Percentiles rank a stretch among this genome's conserved stretches.
Evolutionary conservation across 768 basidiomycete genomes (phyloP).

Genomic region (Hysterangium stoloniferum): DNA sequence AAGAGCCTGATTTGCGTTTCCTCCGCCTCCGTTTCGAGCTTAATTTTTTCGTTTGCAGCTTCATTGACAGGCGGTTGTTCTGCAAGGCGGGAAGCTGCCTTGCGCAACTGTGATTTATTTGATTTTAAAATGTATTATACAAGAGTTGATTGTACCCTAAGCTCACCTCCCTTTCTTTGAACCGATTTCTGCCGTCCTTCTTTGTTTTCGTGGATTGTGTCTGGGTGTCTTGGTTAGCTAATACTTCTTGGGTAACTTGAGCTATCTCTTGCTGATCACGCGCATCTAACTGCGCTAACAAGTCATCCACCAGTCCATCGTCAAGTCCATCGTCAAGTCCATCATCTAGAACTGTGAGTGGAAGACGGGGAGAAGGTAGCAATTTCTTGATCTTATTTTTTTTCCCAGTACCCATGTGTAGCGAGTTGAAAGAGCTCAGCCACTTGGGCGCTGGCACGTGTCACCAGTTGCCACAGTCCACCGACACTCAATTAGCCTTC

Average conservation of each 20-base stretch:
- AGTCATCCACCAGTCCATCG: constrained; percentile 62
- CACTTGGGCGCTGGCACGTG: not conserved
- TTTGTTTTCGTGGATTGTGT: constrained; percentile 28
- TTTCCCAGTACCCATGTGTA: constrained; percentile 45
- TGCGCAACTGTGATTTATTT: constrained; percentile 47
- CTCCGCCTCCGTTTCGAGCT: constrained; percentile 62
- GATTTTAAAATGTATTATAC: not conserved
- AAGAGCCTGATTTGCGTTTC: constrained; percentile 53
- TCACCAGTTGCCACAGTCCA: not conserved
- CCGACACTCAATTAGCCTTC: not conserved
- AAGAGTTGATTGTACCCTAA: no score
- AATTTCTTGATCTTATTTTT: constrained; percentile 49
- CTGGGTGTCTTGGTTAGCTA: constrained; percentile 26
- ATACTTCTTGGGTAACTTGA: constrained; percentile 40
- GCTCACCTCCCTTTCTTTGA: constrained; percentile 63
- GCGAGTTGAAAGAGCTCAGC: not conserved
- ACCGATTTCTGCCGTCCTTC: constrained; percentile 53
- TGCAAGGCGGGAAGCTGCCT: constrained; percentile 56
- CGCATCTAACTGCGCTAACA: constrained; percentile 70
- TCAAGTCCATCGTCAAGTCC: constrained; percentile 30
- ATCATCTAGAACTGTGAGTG: constrained; percentile 24
- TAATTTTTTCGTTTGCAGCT: constrained; percentile 49
- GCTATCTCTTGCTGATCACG: constrained; percentile 45
- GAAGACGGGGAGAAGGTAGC: constrained; percentile 19
- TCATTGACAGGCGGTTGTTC: constrained; percentile 44